Evolutionary conservation across 345 rosid genomes (phyloP).

Genomic region (Viola odorata): DNA sequence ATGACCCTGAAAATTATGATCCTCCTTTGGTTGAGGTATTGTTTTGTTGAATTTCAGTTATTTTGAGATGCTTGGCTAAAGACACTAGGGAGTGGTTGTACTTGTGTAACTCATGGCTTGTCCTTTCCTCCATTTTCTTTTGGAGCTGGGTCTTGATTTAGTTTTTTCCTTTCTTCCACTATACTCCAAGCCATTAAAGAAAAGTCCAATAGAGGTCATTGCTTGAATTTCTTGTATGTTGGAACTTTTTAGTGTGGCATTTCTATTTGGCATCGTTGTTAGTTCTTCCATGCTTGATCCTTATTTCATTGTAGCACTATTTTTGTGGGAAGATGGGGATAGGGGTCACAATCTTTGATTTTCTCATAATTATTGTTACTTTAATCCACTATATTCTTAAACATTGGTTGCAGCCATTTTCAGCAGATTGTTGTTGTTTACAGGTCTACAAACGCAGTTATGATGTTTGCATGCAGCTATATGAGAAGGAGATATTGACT

Average conservation of each 20-base stretch:
- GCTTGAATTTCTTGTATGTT: background rate
- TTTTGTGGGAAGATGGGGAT: background rate
- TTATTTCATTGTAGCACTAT: background rate
- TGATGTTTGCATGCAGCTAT: conserved; percentile 70
- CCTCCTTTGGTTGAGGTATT: conserved; percentile 66
- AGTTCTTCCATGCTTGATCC: background rate
- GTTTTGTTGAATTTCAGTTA: background rate
- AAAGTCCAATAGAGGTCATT: too few relatives aligned
- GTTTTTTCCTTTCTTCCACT: background rate
- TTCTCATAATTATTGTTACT: background rate
- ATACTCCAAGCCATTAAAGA: background rate
- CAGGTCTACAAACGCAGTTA: conserved; percentile 86
- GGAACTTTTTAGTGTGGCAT: background rate
- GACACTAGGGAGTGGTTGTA: too few relatives aligned
- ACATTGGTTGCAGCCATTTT: background rate
- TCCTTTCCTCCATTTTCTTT: background rate
- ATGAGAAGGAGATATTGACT: conserved; percentile 80
- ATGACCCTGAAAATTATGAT: conserved; percentile 43
- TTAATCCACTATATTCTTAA: background rate
- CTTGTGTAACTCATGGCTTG: too few relatives aligned
- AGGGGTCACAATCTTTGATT: too few relatives aligned
- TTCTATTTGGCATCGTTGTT: background rate
- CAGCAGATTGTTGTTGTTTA: conserved; percentile 13
- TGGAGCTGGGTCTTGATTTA: background rate
- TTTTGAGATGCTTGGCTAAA: too few relatives aligned